Percentiles rank a stretch among this genome's conserved stretches.
These are phyloP conservation scores for Kappamyces sp. DNA, from an alignment of 192 early-diverging fungal species.

Conservation along the genomic window DNA sequence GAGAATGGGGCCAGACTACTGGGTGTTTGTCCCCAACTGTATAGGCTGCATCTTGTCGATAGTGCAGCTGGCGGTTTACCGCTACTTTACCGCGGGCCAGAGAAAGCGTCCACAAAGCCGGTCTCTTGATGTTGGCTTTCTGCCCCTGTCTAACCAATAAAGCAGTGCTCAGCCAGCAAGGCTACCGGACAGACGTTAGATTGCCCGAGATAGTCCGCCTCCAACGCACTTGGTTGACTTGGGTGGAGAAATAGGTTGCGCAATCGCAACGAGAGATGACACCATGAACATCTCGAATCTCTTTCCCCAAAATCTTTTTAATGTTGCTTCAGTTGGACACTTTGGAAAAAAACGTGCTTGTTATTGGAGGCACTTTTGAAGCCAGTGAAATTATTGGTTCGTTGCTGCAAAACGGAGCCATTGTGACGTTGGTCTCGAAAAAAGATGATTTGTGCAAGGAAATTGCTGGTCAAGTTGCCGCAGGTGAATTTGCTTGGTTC, in stretches of 20 bases:
- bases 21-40: too few species aligned
- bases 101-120: not conserved
- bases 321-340: slow-evolving; percentile 12
- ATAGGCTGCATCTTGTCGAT: too few species aligned
- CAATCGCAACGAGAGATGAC: not conserved
- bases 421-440: slow-evolving; percentile 11
- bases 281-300: not conserved
- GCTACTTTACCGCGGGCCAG: too few species aligned
- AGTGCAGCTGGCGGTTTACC: too few species aligned
- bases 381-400: not conserved
- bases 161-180: not conserved
- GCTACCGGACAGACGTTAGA: too few species aligned
- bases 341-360: slow-evolving; percentile 16
- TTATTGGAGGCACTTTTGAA: slow-evolving; percentile 1
- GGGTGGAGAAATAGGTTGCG: slow-evolving; percentile 5
- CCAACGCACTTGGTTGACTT: not conserved
- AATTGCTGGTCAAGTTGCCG: not conserved
- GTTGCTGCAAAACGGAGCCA: not conserved
- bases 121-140: not conserved
- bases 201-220: not conserved
- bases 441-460: slow-evolving; percentile 1
- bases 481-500: slow-evolving; percentile 25
- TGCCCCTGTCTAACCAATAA: slow-evolving; percentile 5
- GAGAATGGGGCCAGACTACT: too few species aligned
- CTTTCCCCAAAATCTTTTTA: not conserved